phyloP scores from a whole-genome alignment of 2,329 filamentous ascomycete genomes.

The Scedosporium apiospermum region DNA sequence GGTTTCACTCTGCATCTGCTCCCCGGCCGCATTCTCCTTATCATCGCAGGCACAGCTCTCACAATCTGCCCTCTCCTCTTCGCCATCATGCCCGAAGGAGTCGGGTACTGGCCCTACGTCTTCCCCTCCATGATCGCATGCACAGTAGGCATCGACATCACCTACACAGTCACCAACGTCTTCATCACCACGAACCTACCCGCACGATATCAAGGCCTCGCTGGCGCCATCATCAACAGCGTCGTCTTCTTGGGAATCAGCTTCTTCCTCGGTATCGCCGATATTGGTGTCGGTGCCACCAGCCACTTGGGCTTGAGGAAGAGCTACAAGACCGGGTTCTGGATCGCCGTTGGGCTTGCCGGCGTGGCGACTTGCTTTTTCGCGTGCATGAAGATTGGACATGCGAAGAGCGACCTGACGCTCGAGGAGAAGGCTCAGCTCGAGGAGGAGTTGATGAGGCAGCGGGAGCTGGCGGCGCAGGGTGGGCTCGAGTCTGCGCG shows the following conservation, averaged over 20 bases:
- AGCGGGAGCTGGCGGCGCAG: background rate
- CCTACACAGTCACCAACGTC: constrained; percentile 56
- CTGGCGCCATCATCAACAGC: constrained; percentile 54
- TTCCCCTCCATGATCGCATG: constrained; percentile 51
- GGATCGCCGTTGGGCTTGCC: constrained; percentile 47
- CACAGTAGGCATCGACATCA: constrained; percentile 57
- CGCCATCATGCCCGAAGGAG: constrained; percentile 41
- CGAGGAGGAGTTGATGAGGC: constrained; percentile 7
- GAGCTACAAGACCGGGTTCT: constrained; percentile 52
- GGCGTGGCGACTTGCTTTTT: constrained; percentile 36
- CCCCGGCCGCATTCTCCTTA: constrained; percentile 40
- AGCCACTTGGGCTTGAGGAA: constrained; percentile 27
- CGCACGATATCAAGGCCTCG: constrained; percentile 49
- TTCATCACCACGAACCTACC: constrained; percentile 58
- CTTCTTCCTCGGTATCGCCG: constrained; percentile 52
- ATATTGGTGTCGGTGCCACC: constrained; percentile 41
- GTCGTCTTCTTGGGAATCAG: constrained; percentile 54
- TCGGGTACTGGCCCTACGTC: constrained; percentile 53
- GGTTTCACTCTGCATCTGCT: constrained; percentile 47
- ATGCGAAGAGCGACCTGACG: constrained; percentile 13
- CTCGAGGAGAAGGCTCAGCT: constrained; percentile 12
- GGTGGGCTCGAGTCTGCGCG: background rate
- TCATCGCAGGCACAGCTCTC: constrained; percentile 41
- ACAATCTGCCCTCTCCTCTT: constrained; percentile 43
- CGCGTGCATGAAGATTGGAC: constrained; percentile 10